These are phyloP conservation scores for Spiraea crenata DNA, from an alignment of 331 rosid genomes.

Conservation along the genomic window DNA sequence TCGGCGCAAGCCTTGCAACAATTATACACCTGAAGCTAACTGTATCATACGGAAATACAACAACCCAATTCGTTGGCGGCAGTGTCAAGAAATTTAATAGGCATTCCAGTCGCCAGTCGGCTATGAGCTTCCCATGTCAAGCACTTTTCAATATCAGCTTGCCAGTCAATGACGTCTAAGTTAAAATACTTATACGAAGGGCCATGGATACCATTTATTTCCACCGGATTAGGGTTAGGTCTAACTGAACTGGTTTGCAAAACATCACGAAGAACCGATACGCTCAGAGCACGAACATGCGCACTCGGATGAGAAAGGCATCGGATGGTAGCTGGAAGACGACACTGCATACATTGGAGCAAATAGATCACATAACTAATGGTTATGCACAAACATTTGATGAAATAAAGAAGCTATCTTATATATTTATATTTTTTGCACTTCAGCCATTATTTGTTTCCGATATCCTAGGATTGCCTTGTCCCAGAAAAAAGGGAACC, in stretches of 20 bases:
- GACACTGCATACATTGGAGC: constrained; percentile 61
- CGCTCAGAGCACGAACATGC: constrained; percentile 80
- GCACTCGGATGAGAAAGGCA: constrained; percentile 97
- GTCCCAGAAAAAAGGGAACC: too few relatives aligned
- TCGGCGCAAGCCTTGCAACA: constrained; percentile 26
- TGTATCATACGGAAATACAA: constrained; percentile 52
- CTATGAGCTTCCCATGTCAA: constrained; percentile 90
- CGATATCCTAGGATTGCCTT: background rate
- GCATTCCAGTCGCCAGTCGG: constrained; percentile 62
- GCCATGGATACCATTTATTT: constrained; percentile 40
- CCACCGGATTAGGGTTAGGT: constrained; percentile 42
- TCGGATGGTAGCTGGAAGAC: constrained; percentile 74
- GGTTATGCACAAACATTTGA: constrained; percentile 3
- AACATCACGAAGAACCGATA: constrained; percentile 89
- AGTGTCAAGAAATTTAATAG: constrained; percentile 62
- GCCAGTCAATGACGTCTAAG: constrained; percentile 68
- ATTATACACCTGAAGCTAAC: constrained; percentile 21
- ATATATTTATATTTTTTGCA: background rate
- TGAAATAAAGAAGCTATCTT: background rate
- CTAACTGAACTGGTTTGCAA: constrained; percentile 55
- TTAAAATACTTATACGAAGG: constrained; percentile 56
- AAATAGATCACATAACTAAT: background rate
- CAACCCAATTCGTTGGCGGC: constrained; percentile 93
- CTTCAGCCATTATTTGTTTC: background rate
- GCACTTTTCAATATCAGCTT: constrained; percentile 73